These are phyloP conservation scores for Datura wrightii DNA, from an alignment of 257 asterid species.

Conservation along the genomic window DNA sequence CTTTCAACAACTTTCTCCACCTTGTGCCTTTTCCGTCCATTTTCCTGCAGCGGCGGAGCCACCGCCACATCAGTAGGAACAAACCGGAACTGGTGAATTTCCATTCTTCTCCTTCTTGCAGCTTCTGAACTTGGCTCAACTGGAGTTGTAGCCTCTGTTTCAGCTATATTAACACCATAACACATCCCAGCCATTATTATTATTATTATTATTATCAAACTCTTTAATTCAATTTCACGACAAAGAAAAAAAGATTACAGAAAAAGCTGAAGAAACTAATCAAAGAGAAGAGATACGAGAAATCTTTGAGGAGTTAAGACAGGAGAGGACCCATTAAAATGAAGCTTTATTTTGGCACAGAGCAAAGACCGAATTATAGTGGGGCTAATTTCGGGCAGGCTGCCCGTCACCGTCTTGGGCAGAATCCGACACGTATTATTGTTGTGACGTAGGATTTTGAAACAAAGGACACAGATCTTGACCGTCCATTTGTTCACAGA, in stretches of 20 bases:
- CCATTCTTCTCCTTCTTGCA: conserved; percentile 74
- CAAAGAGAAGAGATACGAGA: conserved; percentile 31
- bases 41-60: conserved; percentile 50
- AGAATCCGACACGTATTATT: conserved; percentile 66
- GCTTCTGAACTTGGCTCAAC: conserved; percentile 67
- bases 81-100: conserved; percentile 70
- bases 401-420: conserved; percentile 89
- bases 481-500: conserved; percentile 37
- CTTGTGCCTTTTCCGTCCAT: conserved; percentile 52
- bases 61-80: conserved; percentile 62
- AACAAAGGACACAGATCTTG: conserved; percentile 34
- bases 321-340: conserved; percentile 25
- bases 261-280: neutral
- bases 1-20: conserved; percentile 37
- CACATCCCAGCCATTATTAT: conserved; percentile 73
- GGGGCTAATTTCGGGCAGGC: conserved; percentile 60
- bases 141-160: conserved; percentile 66
- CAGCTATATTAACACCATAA: conserved; percentile 64
- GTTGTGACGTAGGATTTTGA: conserved; percentile 64
- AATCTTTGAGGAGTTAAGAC: neutral
- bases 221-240: neutral
- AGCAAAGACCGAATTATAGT: conserved; percentile 37
- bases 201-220: too few relatives aligned
- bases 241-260: neutral
- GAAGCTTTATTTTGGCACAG: conserved; percentile 37